Conservation (phyloP, 2,329 filamentous ascomycete species). For the Claviceps lovelessii region DNA sequence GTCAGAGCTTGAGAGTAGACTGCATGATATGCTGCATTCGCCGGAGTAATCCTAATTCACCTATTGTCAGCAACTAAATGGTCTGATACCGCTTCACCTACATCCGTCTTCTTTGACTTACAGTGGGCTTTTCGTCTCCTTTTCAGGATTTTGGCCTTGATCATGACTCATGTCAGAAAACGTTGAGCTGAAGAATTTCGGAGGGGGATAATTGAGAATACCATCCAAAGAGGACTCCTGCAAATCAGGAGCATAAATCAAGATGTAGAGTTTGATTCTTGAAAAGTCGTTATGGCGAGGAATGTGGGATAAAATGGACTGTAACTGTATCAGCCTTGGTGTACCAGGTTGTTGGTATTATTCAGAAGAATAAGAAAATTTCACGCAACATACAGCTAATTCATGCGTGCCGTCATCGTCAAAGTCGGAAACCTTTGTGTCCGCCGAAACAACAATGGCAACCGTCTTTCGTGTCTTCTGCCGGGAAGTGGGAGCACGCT, state of each 20-base stretch:
- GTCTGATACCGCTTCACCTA: neutral
- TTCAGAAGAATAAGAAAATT: no score
- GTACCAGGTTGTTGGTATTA: neutral
- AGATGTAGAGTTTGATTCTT: constrained; percentile 64
- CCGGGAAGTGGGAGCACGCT: constrained; percentile 23
- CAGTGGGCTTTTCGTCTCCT: constrained; percentile 46
- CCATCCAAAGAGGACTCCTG: constrained; percentile 48
- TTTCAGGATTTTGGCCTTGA: constrained; percentile 53
- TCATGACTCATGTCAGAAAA: constrained; percentile 74
- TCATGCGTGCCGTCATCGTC: constrained; percentile 52
- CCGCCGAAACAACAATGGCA: constrained; percentile 78
- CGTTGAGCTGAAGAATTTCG: constrained; percentile 55
- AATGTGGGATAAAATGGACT: constrained; percentile 83
- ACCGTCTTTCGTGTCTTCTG: constrained; percentile 56
- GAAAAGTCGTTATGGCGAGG: constrained; percentile 62
- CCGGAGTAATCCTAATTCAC: constrained; percentile 10
- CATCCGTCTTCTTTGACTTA: constrained; percentile 20
- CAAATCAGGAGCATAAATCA: constrained; percentile 75
- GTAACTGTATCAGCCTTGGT: constrained; percentile 6
- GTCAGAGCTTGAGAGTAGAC: constrained; percentile 65
- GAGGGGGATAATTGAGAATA: constrained; percentile 37
- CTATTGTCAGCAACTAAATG: neutral
- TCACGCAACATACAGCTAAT: constrained; percentile 56
- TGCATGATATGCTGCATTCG: constrained; percentile 56
- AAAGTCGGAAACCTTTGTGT: constrained; percentile 43